phyloP scores from a whole-genome alignment of 2,329 filamentous ascomycete species.

The Colletotrichum sidae region DNA sequence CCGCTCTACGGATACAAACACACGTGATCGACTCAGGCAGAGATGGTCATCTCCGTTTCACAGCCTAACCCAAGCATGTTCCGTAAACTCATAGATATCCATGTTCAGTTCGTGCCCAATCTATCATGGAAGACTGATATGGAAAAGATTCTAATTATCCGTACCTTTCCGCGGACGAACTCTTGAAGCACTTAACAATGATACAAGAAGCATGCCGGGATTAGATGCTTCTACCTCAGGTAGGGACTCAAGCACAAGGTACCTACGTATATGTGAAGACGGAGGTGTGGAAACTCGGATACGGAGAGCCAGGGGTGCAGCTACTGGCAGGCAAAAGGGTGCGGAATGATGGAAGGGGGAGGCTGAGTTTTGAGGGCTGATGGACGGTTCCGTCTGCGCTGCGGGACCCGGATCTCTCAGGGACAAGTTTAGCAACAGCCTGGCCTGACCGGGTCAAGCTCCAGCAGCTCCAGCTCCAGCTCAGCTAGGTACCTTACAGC shows the following conservation, averaged over 20 bases:
- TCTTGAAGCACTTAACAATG: too few relatives aligned
- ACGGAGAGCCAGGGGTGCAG: conserved; percentile 9
- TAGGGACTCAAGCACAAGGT: too few relatives aligned
- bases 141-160: too few relatives aligned
- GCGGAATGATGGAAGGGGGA: conserved; percentile 23
- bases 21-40: conserved; percentile 2
- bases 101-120: conserved; percentile 5
- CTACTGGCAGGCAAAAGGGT: not conserved
- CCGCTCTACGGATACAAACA: conserved; percentile 2
- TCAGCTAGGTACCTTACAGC: not conserved
- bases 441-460: not conserved
- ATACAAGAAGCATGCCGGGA: too few relatives aligned
- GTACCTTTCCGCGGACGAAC: too few relatives aligned
- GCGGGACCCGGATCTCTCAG: conserved; percentile 6
- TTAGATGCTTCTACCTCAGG: not conserved
- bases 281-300: not conserved
- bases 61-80: conserved; percentile 12
- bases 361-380: conserved; percentile 23
- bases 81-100: too few relatives aligned
- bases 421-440: conserved; percentile 35
- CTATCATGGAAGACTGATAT: too few relatives aligned
- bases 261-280: not conserved
- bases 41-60: conserved; percentile 2
- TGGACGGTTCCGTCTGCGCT: not conserved
- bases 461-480: conserved; percentile 17